Base-by-base conservation (phyloP, 345 rosid genomes). In the Salix dunnii region DNA sequence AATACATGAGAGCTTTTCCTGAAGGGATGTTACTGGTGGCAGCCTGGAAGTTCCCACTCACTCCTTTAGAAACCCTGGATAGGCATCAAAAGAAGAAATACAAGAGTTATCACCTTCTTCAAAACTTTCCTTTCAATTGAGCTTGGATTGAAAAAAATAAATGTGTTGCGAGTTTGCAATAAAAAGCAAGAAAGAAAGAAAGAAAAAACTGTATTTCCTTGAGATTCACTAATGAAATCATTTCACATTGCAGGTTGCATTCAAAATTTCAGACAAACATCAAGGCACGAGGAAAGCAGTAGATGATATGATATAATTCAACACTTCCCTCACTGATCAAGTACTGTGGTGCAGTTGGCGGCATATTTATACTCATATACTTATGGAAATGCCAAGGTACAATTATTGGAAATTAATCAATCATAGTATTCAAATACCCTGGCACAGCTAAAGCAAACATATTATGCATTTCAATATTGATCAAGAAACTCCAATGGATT, bases 1-100 rank as follows among this genome's bases (percentile, higher is more conserved):
- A 96, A 70, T 92, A 93, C 94, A 96, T 78, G 3, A 93, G 89
- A 2, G 98, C 81, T 86, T 91, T 96, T 78, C 98, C 99, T 12
- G 97, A 96, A 69, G 98, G 97, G 66, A 96, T 87, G 81, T 76
- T 87, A 64, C 96, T 96, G 21, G 97, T 91, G 72, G 98, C 97
- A 60, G 98, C 91, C 78, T 91, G 94, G 35, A 96, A 69, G 82
- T 75, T 93, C 65, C 94, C 97, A 10, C 94, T 91, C 66, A 93
- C 97, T 60, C 99, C 99, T 82, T 93, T 90, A 46, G 98, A 91
- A 79, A 93, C 97, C 72, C 99, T 93, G 89, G 36, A 65, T 23
- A 73, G 14, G 55, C 55, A 27, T 31, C 43, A 38, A 16, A 55
- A n/a, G 21, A 11, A 48, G 60, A 55, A 27, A 67, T 17, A 38